Evolutionary conservation across 495 filamentous ascomycete species (phyloP).

Genomic region (Daldinia concentrica): DNA sequence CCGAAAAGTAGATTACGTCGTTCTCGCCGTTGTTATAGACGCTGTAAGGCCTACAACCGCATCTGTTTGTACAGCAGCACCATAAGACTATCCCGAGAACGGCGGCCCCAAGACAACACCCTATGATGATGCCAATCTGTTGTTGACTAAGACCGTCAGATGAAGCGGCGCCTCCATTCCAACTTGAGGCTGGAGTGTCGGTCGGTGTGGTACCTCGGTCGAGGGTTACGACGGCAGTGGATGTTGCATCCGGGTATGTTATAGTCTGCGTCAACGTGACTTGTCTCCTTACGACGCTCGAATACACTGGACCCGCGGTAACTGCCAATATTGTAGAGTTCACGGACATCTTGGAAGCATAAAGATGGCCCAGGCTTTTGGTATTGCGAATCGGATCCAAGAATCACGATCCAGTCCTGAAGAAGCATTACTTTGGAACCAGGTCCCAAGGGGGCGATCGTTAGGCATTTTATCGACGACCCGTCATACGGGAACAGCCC

Average conservation of each 20-base stretch:
- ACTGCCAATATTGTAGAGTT: conserved; percentile 14
- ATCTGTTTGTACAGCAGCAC: conserved; percentile 36
- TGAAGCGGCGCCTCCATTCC: conserved; percentile 27
- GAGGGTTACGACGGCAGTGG: conserved; percentile 44
- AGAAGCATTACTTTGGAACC: conserved; percentile 22
- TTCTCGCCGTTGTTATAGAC: conserved; percentile 27
- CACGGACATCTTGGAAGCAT: conserved; percentile 18
- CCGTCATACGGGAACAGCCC: conserved; percentile 35
- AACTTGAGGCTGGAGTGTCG: conserved; percentile 15
- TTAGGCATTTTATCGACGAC: conserved; percentile 38
- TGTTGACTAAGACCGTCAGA: conserved; percentile 30
- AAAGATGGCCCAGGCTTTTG: conserved; percentile 2
- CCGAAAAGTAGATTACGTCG: not conserved
- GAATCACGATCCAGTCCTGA: conserved; percentile 24
- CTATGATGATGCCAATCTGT: conserved; percentile 44
- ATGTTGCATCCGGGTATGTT: conserved; percentile 41
- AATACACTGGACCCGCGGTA: conserved; percentile 7
- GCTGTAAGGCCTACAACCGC: conserved; percentile 30
- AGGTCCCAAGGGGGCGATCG: conserved; percentile 29
- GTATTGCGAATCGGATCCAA: conserved; percentile 27
- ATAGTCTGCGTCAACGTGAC: conserved; percentile 44
- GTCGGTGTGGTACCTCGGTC: conserved; percentile 35
- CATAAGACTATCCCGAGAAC: conserved; percentile 42
- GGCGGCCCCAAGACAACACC: conserved; percentile 34
- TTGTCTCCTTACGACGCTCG: conserved; percentile 29